Conservation (phyloP, 805 yeast species). For the Yarrowia osloensis region DNA sequence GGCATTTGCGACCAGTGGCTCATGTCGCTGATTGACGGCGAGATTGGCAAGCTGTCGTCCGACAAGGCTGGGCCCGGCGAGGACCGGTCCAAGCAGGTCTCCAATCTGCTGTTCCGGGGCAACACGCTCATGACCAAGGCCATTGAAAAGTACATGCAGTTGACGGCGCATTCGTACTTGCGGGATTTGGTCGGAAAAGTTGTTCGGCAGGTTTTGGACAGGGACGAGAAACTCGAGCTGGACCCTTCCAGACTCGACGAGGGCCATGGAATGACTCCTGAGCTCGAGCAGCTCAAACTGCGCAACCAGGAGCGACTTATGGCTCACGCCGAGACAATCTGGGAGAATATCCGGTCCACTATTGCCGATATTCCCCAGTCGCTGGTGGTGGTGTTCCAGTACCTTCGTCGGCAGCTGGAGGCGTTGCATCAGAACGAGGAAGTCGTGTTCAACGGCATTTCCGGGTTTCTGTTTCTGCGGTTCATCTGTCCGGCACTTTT, state of each 20-base stretch:
- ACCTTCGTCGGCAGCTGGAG: slow-evolving; percentile 62
- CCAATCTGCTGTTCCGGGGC: slow-evolving; percentile 72
- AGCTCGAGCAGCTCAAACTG: slow-evolving; percentile 44
- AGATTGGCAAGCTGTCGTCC: slow-evolving; percentile 47
- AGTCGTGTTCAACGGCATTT: slow-evolving; percentile 65
- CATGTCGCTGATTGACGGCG: slow-evolving; percentile 64
- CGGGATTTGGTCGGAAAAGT: slow-evolving; percentile 72
- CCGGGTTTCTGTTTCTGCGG: slow-evolving; percentile 81
- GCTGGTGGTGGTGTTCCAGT: slow-evolving; percentile 63
- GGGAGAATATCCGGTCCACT: slow-evolving; percentile 66
- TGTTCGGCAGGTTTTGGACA: slow-evolving; percentile 54
- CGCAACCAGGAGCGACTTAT: slow-evolving; percentile 52
- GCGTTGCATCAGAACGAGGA: slow-evolving; percentile 9
- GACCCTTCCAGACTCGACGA: slow-evolving; percentile 64
- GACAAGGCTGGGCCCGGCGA: not conserved
- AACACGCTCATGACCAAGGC: slow-evolving; percentile 81
- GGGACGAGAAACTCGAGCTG: slow-evolving; percentile 66
- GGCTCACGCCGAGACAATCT: slow-evolving; percentile 56
- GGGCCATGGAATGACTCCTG: slow-evolving; percentile 30
- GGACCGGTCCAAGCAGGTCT: slow-evolving; percentile 4
- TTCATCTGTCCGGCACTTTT: slow-evolving; percentile 89
- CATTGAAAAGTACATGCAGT: slow-evolving; percentile 70
- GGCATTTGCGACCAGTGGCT: slow-evolving; percentile 75
- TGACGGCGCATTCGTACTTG: slow-evolving; percentile 78
- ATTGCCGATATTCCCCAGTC: slow-evolving; percentile 73